Conservation (phyloP, 2,329 filamentous ascomycete genomes). For the Pseudogymnoascus sp. region DNA sequence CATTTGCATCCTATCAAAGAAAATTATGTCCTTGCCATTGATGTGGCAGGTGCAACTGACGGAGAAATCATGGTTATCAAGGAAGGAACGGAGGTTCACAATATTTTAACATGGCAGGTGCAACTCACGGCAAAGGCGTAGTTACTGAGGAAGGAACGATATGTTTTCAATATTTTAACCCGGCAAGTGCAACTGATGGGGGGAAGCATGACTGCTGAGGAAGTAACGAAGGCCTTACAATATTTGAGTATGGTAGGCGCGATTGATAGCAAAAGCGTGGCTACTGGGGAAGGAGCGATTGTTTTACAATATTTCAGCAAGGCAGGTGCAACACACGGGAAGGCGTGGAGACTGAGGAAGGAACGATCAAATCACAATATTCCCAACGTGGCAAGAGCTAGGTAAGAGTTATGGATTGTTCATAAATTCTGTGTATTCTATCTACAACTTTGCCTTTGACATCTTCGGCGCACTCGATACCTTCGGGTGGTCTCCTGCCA, state of each 20-base stretch:
- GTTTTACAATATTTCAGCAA: neutral
- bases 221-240: neutral
- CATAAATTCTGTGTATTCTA: neutral
- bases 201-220: neutral
- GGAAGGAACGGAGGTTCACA: neutral
- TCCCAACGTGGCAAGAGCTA: neutral
- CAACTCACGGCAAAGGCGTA: neutral
- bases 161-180: neutral
- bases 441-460: constrained; percentile 9
- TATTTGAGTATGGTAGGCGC: neutral
- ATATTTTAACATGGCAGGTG: neutral
- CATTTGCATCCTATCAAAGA: neutral
- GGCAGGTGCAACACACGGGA: neutral
- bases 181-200: neutral
- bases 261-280: neutral
- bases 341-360: neutral
- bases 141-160: neutral
- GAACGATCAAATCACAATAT: neutral
- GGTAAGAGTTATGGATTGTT: neutral
- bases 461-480: constrained; percentile 10
- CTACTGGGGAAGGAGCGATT: neutral
- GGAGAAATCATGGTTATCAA: neutral
- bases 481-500: constrained; percentile 33
- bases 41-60: neutral
- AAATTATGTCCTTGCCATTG: neutral